A percentile compares a stretch with the other conserved stretches of the same genome.
These are phyloP conservation scores for Linum usitatissimum DNA, from an alignment of 345 rosid genomes.

Conservation along the genomic window DNA sequence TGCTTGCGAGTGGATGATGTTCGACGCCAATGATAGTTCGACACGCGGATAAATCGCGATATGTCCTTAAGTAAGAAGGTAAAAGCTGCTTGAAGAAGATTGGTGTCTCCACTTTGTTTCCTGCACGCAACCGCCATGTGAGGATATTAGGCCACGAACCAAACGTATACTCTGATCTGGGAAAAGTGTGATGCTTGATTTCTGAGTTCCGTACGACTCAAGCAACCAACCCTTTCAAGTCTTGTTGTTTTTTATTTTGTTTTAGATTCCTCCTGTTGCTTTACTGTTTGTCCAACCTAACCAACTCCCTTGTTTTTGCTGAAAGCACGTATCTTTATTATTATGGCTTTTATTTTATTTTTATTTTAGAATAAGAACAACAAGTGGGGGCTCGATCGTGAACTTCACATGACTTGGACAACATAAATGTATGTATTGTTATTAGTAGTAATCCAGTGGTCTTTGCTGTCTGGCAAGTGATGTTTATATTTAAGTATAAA, in stretches of 20 bases:
- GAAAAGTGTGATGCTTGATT: not conserved
- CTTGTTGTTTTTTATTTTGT: not conserved
- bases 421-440: no score
- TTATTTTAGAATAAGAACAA: not conserved
- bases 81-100: not conserved
- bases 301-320: not conserved
- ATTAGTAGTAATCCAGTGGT: not conserved
- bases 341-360: not conserved
- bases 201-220: not conserved
- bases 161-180: not conserved
- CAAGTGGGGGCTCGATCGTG: not conserved
- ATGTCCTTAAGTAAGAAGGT: no score
- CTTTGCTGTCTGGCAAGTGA: not conserved
- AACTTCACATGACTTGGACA: not conserved
- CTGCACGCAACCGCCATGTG: slow-evolving; percentile 1
- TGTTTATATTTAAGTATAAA: no score
- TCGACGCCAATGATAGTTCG: no score
- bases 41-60: no score
- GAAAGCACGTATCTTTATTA: not conserved
- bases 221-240: not conserved
- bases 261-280: not conserved
- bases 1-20: no score
- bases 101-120: not conserved
- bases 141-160: not conserved
- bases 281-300: no score